A percentile compares a stretch with the other conserved stretches of the same genome.
These are phyloP conservation scores for barley (Hordeum vulgare) DNA, from an alignment of 176 grass and related monocot species.

Conservation along the genomic window MorexV3_pseudomolecules_assembly NC_058523.1:230380087-230380586, in stretches of 20 bases:
- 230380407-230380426: constrained; percentile 20
- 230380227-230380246: constrained; percentile 53
- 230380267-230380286: constrained; percentile 47
- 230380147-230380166: constrained; percentile 39
- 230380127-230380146: constrained; percentile 26
- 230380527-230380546: constrained; percentile 36
- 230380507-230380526: constrained; percentile 12
- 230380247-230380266: constrained; percentile 37
- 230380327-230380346: constrained; percentile 58
- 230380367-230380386: constrained; percentile 39
- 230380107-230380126: constrained; percentile 32
- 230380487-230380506: constrained; percentile 6
- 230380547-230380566: constrained; percentile 67
- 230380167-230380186: constrained; percentile 36
- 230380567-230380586: constrained; percentile 84
- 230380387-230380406: background rate
- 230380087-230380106: constrained; percentile 54
- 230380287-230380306: constrained; percentile 47
- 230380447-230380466: constrained; percentile 55
- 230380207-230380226: constrained; percentile 61
- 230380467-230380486: constrained; percentile 14
- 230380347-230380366: constrained; percentile 34
- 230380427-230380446: constrained; percentile 39
- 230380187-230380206: constrained; percentile 28
- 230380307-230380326: constrained; percentile 40